Evolutionary conservation across 306 rosid genomes (phyloP).

Genomic region (Mimosa bimucronata): DNA sequence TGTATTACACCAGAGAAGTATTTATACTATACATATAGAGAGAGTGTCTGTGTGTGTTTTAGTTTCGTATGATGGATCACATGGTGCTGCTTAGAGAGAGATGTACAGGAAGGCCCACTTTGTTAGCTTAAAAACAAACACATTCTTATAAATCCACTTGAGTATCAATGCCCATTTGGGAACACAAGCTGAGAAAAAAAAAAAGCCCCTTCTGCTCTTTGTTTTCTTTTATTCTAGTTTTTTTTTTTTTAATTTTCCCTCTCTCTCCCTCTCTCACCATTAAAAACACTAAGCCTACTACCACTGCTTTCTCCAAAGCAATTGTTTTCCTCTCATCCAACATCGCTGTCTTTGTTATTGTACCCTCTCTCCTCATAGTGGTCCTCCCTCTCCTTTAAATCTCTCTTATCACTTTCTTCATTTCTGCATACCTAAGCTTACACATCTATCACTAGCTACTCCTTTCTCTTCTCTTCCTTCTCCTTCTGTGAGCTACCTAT

Average conservation of each 20-base stretch:
- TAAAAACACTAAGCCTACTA: constrained; percentile 46
- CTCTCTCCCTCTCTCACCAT: constrained; percentile 39
- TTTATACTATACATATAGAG: neutral
- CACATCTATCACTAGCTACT: constrained; percentile 34
- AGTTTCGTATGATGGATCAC: constrained; percentile 77
- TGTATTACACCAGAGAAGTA: no score
- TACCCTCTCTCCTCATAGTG: constrained; percentile 53
- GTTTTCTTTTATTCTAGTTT: no score
- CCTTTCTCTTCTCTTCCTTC: constrained; percentile 14
- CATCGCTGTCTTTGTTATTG: constrained; percentile 64
- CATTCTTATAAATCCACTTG: constrained; percentile 63
- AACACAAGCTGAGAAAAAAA: constrained; percentile 53
- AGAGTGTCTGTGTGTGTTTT: constrained; percentile 36
- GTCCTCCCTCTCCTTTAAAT: constrained; percentile 72
- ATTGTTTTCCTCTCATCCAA: constrained; percentile 76
- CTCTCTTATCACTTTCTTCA: constrained; percentile 70
- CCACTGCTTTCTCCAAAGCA: constrained; percentile 71
- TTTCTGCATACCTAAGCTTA: constrained; percentile 48
- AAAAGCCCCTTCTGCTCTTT: constrained; percentile 37
- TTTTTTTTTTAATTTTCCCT: constrained; percentile 6
- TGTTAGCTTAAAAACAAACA: constrained; percentile 80
- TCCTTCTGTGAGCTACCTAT: neutral
- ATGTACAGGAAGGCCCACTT: constrained; percentile 86
- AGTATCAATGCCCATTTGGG: constrained; percentile 76
- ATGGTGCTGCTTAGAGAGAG: constrained; percentile 72